Conservation (phyloP, 2,329 filamentous ascomycete species). For the Amauroascus niger region DNA sequence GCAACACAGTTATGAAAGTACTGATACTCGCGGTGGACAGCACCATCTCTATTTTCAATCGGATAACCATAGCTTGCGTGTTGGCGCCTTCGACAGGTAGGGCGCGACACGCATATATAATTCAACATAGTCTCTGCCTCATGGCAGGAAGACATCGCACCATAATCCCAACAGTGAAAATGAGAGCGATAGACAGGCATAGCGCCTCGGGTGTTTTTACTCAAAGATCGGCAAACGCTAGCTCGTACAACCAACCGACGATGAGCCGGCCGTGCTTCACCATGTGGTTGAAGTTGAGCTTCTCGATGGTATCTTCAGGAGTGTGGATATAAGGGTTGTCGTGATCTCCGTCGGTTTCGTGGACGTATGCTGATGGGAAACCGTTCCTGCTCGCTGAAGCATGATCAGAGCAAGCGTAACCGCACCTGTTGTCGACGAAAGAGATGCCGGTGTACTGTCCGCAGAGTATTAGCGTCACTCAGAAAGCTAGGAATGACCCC, state of each 20-base stretch:
- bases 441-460: conserved; percentile 9
- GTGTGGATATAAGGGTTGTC: conserved; percentile 12
- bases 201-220: not conserved
- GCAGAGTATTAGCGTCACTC: not conserved
- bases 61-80: not conserved
- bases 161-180: not conserved
- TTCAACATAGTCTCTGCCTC: not conserved
- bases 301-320: conserved; percentile 8
- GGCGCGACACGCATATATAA: not conserved
- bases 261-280: conserved; percentile 8
- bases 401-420: conserved; percentile 11
- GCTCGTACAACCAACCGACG: conserved; percentile 11
- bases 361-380: conserved; percentile 11
- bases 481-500: not conserved
- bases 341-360: conserved; percentile 5
- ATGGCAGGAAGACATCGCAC: not conserved
- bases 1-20: not conserved
- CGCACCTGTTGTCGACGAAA: conserved; percentile 7
- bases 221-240: conserved; percentile 8
- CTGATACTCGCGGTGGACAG: not conserved
- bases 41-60: not conserved
- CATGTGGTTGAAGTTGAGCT: conserved; percentile 12
- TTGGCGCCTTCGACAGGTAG: not conserved
- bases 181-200: not conserved
- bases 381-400: conserved; percentile 9